These are phyloP conservation scores for Phialophora chinensis DNA, from an alignment of 2,329 filamentous ascomycete genomes.

Conservation along the genomic window DNA sequence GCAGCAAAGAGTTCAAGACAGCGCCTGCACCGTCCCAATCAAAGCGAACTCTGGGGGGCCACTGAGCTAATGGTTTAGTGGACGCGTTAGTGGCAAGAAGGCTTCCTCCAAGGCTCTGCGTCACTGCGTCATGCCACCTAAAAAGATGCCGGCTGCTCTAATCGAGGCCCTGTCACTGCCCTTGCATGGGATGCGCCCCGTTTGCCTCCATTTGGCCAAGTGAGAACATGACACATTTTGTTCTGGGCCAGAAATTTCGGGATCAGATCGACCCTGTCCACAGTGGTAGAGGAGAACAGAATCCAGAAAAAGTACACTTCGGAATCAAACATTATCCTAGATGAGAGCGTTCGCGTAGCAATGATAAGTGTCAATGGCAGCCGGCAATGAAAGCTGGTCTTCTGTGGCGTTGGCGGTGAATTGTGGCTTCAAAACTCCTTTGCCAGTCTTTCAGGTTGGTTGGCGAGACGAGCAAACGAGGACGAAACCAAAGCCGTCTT, in stretches of 20 bases:
- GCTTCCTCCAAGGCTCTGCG: background rate
- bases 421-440: constrained; percentile 1
- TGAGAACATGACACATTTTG: constrained; percentile 6
- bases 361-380: constrained; percentile 15
- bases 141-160: background rate
- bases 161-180: background rate
- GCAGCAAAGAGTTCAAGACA: background rate
- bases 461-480: background rate
- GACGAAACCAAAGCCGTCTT: background rate
- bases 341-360: background rate
- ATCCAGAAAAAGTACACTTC: background rate
- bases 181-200: constrained; percentile 6
- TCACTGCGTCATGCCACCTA: constrained; percentile 15
- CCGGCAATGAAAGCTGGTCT: constrained; percentile 15
- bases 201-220: constrained; percentile 10
- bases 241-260: background rate
- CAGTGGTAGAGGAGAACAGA: background rate
- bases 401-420: constrained; percentile 17
- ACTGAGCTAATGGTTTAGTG: constrained; percentile 8
- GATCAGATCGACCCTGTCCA: background rate
- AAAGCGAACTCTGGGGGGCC: constrained; percentile 6
- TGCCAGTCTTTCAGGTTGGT: constrained; percentile 5
- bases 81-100: constrained; percentile 13
- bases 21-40: constrained; percentile 6
- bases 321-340: background rate